Evolutionary conservation across 768 basidiomycete genomes (phyloP).

Genomic region (Suillus weaverae): DNA sequence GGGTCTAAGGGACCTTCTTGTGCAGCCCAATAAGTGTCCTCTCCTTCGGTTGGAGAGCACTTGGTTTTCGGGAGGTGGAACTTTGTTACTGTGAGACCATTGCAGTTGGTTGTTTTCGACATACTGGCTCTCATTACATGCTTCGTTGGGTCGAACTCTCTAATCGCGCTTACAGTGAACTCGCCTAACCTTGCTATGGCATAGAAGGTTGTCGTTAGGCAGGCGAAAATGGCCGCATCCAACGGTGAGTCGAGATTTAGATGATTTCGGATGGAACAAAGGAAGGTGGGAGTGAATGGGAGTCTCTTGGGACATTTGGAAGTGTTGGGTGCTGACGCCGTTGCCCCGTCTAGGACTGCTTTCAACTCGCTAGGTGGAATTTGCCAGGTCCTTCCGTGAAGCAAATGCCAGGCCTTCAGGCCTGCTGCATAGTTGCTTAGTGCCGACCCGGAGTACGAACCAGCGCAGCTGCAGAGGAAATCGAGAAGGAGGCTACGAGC

Average conservation of each 20-base stretch:
- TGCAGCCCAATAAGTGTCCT: slow-evolving; percentile 35
- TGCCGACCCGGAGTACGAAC: slow-evolving; percentile 31
- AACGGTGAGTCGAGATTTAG: background rate
- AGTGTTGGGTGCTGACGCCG: slow-evolving; percentile 1
- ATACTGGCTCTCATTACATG: background rate
- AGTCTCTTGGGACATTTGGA: slow-evolving; percentile 7
- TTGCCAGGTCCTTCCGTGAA: slow-evolving; percentile 39
- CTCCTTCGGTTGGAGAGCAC: slow-evolving; percentile 13
- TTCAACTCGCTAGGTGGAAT: slow-evolving; percentile 18
- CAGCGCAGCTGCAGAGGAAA: slow-evolving; percentile 33
- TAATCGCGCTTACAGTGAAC: slow-evolving; percentile 26
- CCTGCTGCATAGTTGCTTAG: slow-evolving; percentile 40
- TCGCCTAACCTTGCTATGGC: background rate
- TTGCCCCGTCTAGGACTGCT: slow-evolving; percentile 13
- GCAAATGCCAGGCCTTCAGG: slow-evolving; percentile 46
- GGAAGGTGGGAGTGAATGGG: slow-evolving; percentile 12
- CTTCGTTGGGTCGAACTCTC: slow-evolving; percentile 35
- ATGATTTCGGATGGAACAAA: background rate
- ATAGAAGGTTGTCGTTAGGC: background rate
- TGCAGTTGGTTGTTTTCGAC: too few species aligned
- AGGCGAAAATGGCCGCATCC: background rate
- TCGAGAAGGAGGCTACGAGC: slow-evolving; percentile 22
- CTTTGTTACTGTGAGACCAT: too few species aligned
- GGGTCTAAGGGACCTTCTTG: slow-evolving; percentile 32
- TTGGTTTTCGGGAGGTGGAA: too few species aligned